A percentile compares a stretch with the other conserved stretches of the same genome.
Conservation (phyloP, 352 stramenopile species). For the Globisporangium alternatum region DNA sequence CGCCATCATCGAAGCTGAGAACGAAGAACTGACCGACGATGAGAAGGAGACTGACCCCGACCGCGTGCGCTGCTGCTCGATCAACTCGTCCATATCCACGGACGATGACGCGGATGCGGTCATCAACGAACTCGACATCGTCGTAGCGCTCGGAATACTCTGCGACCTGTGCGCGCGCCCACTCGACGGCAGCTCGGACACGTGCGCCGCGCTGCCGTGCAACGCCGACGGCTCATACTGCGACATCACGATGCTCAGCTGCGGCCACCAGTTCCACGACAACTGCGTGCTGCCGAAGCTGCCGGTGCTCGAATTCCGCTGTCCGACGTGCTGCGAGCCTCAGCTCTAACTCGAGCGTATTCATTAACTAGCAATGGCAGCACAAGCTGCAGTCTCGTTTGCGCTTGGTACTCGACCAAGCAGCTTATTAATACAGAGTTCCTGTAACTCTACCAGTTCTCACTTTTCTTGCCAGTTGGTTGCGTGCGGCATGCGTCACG, state of each 20-base stretch:
- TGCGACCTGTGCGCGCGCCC: conserved; percentile 8
- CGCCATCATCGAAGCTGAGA: neutral
- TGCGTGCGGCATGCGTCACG: neutral
- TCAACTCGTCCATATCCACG: conserved; percentile 6
- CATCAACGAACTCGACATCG: neutral
- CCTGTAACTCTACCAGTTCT: too few relatives aligned
- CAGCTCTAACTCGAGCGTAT: neutral
- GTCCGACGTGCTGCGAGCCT: conserved; percentile 15
- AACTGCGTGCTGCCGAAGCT: conserved; percentile 19
- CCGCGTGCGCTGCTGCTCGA: conserved; percentile 3
- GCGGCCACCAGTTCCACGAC: conserved; percentile 25
- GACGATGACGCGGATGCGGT: neutral
- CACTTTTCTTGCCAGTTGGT: neutral
- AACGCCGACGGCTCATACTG: neutral
- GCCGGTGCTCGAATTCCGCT: conserved; percentile 16
- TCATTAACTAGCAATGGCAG: neutral
- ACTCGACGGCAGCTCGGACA: neutral
- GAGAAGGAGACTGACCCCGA: neutral
- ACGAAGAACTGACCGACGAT: neutral
- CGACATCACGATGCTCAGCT: conserved; percentile 22
- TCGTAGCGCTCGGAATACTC: neutral
- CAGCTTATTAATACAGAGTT: too few relatives aligned
- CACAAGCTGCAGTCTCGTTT: too few relatives aligned
- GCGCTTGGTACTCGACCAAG: too few relatives aligned
- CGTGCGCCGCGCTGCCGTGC: neutral